These are phyloP conservation scores for Trichoderma gracile DNA, from an alignment of 2,329 filamentous ascomycete genomes.

Conservation along the genomic window DNA sequence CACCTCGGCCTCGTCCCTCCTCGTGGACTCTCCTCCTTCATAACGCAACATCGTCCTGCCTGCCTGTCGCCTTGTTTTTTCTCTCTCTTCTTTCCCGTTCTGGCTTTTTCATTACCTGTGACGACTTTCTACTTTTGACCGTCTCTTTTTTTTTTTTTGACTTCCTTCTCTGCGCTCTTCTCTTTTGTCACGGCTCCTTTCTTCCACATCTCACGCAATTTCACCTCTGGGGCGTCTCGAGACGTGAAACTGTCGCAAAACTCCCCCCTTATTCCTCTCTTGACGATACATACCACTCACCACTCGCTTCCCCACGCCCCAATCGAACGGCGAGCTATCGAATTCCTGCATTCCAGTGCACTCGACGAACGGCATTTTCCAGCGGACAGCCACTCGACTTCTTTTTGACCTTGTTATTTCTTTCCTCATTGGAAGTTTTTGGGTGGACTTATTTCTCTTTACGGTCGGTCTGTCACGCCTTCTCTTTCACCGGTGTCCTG, in stretches of 20 bases:
- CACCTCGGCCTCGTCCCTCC: neutral
- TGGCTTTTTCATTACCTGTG: neutral
- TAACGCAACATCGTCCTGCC: neutral
- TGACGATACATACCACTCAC: neutral
- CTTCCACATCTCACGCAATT: constrained; percentile 4
- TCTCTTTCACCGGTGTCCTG: neutral
- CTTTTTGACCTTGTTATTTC: neutral
- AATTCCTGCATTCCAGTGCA: constrained; percentile 22
- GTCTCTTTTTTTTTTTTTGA: neutral
- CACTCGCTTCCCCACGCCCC: constrained; percentile 7
- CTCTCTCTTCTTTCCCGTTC: neutral
- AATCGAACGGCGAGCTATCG: constrained; percentile 15
- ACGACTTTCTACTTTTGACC: constrained; percentile 2
- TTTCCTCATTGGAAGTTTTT: neutral
- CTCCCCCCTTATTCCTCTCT: constrained; percentile 12
- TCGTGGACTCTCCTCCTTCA: neutral
- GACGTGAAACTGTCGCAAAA: constrained; percentile 24
- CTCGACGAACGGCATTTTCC: constrained; percentile 4
- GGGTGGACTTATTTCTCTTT: neutral
- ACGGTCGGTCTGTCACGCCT: neutral
- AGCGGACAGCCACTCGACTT: constrained; percentile 8
- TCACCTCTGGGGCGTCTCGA: constrained; percentile 1
- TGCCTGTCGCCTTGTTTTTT: constrained; percentile 2
- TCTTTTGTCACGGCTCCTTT: constrained; percentile 5
- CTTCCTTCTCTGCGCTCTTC: neutral